phyloP scores from a whole-genome alignment of 345 rosid species.

The Syzygium jambos region DNA sequence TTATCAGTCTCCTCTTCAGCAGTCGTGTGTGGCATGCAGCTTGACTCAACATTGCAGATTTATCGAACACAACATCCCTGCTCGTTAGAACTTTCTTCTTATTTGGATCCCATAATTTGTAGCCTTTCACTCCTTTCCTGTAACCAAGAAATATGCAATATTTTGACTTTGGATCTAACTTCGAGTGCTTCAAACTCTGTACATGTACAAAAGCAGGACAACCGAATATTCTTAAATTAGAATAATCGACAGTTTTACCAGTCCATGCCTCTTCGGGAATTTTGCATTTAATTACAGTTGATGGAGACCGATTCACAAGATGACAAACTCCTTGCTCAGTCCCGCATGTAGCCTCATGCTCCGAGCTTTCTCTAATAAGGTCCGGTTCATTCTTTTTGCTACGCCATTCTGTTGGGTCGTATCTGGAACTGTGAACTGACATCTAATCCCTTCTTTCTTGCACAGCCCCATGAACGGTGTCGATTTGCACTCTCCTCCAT shows the following conservation, averaged over 20 bases:
- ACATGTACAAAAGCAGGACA: neutral
- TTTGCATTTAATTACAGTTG: neutral
- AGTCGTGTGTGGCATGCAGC: fast-evolving
- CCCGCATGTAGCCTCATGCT: neutral
- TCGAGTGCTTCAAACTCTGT: neutral
- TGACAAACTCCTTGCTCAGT: neutral
- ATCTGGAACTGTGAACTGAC: neutral
- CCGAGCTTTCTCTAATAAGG: neutral
- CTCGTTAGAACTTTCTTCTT: neutral
- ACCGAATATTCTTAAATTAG: neutral
- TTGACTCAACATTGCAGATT: neutral
- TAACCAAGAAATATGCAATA: neutral
- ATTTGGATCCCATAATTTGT: neutral
- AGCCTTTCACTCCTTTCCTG: neutral
- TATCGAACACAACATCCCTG: neutral
- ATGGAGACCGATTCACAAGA: neutral
- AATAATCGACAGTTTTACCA: neutral
- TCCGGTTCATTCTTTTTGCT: neutral
- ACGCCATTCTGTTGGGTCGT: neutral
- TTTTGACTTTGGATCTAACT: neutral
- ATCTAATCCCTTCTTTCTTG: neutral
- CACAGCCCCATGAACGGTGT: neutral
- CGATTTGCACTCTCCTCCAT: neutral
- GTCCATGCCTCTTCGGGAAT: neutral
- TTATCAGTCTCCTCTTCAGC: neutral